Evolutionary conservation across 108 stramenopile genomes (phyloP), one percentile per base, ranked within the genome.

Genomic region (Nitzschia putrida): DNA sequence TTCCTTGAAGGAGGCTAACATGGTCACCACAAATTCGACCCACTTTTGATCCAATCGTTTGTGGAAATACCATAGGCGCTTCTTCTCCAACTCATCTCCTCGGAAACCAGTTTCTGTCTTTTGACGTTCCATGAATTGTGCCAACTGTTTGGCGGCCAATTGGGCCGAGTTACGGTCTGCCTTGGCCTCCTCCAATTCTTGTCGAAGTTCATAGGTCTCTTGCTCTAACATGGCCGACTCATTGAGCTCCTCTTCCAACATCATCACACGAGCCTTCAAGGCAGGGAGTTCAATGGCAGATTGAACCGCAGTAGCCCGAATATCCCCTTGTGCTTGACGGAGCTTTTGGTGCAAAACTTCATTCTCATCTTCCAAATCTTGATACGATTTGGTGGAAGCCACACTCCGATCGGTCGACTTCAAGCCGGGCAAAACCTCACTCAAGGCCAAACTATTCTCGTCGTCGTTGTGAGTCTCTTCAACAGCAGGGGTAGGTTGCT

Each of bases 201-300:
- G 49, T 47, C 54, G 68, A 4, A 82, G 54, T 34, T 73, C 53
- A 4, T 60, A 41, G 8, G 71, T 53, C 43, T 80, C 80, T 5
- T 58, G 23, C 29, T 80, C 71, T 7, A 75, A 9, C 50, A 49
- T 20, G n/a, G 47, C 43, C 2, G 53, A 55, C 53, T 74, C 42
- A 49, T 64, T 53, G 7, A 70, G 53, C 38, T 64, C 58, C 56
- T 78, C 69, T 61, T 71, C 60, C 53, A 77, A 50, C 58, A 68
- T 58, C 43, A 22, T 45, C 7, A 74, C 61, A 11, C 68, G 64
- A 8, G 56, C 60, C 52, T 82, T 80, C 44, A 80, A 47, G 0
- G 74, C 69, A 14, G 80, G 80, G 53, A 80, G 45, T 57, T 71
- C 70, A 49, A 80, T 75, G 44, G 74, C 80, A 9, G 74, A 29